Percentiles rank a stretch among this genome's conserved stretches.
phyloP scores from a whole-genome alignment of 306 rosid genomes.

The Rosa persica region DNA sequence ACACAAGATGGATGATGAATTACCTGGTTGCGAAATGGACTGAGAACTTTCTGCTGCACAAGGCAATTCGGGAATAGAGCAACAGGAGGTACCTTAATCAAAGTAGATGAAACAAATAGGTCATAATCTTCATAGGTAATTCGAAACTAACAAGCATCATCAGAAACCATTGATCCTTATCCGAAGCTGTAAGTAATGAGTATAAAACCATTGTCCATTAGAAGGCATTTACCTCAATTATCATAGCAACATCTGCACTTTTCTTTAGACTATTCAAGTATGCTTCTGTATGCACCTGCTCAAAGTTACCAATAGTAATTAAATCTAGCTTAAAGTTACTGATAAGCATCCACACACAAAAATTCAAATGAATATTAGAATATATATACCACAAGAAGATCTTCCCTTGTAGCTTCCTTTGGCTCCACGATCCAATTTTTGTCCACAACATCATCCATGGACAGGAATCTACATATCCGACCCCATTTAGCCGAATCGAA shows the following conservation, averaged over 20 bases:
- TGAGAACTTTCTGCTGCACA: slow-evolving; percentile 71
- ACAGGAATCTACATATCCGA: slow-evolving; percentile 61
- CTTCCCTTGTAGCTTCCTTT: slow-evolving; percentile 77
- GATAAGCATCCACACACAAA: neutral
- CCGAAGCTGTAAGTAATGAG: neutral
- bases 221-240: slow-evolving; percentile 58
- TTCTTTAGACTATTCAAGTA: slow-evolving; percentile 70
- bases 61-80: slow-evolving; percentile 73
- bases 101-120: slow-evolving; percentile 21
- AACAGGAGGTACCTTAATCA: slow-evolving; percentile 77
- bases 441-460: slow-evolving; percentile 50
- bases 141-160: slow-evolving; percentile 1
- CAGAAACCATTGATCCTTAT: neutral
- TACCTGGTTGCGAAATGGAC: slow-evolving; percentile 85
- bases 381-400: slow-evolving; percentile 74
- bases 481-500: slow-evolving; percentile 96
- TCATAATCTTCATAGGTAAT: slow-evolving; percentile 2
- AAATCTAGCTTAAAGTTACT: neutral
- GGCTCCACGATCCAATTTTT: slow-evolving; percentile 61
- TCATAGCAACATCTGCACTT: slow-evolving; percentile 73
- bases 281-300: slow-evolving; percentile 78
- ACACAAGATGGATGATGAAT: neutral
- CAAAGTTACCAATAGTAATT: slow-evolving; percentile 2
- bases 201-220: neutral
- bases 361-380: neutral